Evolutionary conservation across 2,329 filamentous ascomycete genomes (phyloP), one percentile per base, ranked within the genome.

Genomic region (Rhexocercosporidium sp.): DNA sequence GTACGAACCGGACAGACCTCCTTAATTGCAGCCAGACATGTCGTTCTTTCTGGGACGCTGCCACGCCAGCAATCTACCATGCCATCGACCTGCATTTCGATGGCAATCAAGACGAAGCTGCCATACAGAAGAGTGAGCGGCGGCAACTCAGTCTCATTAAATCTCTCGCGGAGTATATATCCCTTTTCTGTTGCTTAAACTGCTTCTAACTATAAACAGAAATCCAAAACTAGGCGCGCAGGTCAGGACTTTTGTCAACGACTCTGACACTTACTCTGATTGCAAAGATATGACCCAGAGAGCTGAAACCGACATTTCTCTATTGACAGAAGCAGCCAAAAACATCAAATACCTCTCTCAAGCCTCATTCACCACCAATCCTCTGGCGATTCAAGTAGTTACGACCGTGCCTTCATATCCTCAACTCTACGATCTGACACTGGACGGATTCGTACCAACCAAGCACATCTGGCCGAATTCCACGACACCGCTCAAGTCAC

Each of bases 381-480:
- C 34, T 16, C 29, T 67, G 1, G 56, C 62, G 16, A 37, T 31
- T 56, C 44, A 69, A n/a, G 61, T 70, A 16, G 54, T 70, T 14
- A 54, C 61, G 12, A 66, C 46, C 22, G 31, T 69, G 12, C 54
- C 29, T 7, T 51, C 46, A 14, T 70, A 70, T 51, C 31, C 59
- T 3, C n/a, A 65, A 11, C 64, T 70, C 14, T 11, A 25, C 4
- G 46, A 66, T 5, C 22, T 70, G n/a, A 25, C 31, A 9, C 37
- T 69, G 16, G 8, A 47, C 12, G 66, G 46, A 4, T 41, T 69
- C 18, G 53, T 37, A 14, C 69, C 64, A 25, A 27, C 54, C 29
- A 39, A 66, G 16, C 44, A 67, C 41, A 61, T 69, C 8, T 70
- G 69, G 69, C n/a, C 18, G 2, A 51, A 25, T n/a, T 27, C 22